phyloP scores from a whole-genome alignment of 768 basidiomycete species.

The Termitomyces sp. region DNA sequence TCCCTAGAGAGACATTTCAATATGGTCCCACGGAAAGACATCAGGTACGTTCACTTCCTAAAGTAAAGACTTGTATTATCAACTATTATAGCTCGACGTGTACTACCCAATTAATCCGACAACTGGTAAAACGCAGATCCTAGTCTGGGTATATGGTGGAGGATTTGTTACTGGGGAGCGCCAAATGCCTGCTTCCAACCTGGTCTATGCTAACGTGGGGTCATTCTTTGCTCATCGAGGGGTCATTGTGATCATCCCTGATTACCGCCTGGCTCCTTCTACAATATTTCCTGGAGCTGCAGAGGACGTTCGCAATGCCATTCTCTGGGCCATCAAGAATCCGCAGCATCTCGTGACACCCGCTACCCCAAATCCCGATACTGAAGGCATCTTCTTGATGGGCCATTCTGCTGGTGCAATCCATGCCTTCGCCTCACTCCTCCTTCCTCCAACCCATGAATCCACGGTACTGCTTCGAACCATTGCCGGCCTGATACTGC shows the following conservation, averaged over 20 bases:
- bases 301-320: constrained; percentile 58
- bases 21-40: constrained; percentile 53
- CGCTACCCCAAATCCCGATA: constrained; percentile 33
- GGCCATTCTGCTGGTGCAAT: constrained; percentile 63
- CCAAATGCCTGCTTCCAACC: constrained; percentile 40
- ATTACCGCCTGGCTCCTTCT: constrained; percentile 62
- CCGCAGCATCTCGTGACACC: constrained; percentile 24
- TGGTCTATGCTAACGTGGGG: constrained; percentile 55
- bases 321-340: constrained; percentile 48
- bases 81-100: constrained; percentile 49
- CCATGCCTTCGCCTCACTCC: constrained; percentile 42
- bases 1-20: constrained; percentile 51
- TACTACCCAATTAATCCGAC: constrained; percentile 48
- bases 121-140: constrained; percentile 38
- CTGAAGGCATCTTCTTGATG: constrained; percentile 41
- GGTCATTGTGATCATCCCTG: constrained; percentile 61
- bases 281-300: constrained; percentile 52
- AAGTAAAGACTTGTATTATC: too few relatives aligned
- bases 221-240: constrained; percentile 60
- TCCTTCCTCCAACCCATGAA: constrained; percentile 31
- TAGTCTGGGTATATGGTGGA: constrained; percentile 69
- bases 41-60: constrained; percentile 38
- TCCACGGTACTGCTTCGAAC: constrained; percentile 24
- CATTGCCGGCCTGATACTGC: constrained; percentile 44
- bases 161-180: constrained; percentile 54